Base-by-base conservation (phyloP, 1,139 yeast genomes). In the Kluyveromyces marxianus region DNA sequence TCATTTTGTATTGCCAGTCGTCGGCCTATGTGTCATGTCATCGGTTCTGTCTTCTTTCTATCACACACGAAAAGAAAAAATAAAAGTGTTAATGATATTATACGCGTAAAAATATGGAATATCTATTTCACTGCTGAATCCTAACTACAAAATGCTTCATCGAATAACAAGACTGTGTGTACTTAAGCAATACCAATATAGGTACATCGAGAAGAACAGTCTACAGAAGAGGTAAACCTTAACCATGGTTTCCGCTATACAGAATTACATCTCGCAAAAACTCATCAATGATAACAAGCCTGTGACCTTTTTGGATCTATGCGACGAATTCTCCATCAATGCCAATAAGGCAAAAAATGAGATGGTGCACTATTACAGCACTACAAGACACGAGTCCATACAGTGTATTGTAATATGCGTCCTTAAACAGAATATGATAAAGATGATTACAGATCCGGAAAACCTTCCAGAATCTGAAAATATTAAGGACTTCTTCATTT, bases 401-500 rank as follows among this genome's bases (percentile, higher is more conserved):
- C 59, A 57, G 39, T 59, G 64, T 43, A 49, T 62, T 5, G 51
- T 62, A 6, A 48, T 62, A 8, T 51, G 60, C 30, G 54, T 58
- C 33, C 51, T 49, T 31, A 44, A 42, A 10, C 46, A 54, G 43
- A 57, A 57, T 5, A 41, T 46, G 1, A 46, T 60, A 3, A 51
- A 50, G 35, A 49, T 59, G 28, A 47, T 60, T 4, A 48, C 53
- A 26, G 62, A 60, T 39, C 39, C 58, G 25, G 45, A 44, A 24
- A 45, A 49, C 8, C 44, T 57, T 14, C 49, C 50, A 7, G 47
- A 47, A 25, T 45, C 47, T 25, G 48, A 52, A 4, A 45, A 49
- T 4, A 40, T 61, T 3, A 35, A 46, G 3, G 67, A 62, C 45
- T 58, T 60, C 44, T 62, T 62, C 37, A 60, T 62, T 14, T 62